Evolutionary conservation across 2,329 filamentous ascomycete genomes (phyloP).

Genomic region (Cadophora gregata): DNA sequence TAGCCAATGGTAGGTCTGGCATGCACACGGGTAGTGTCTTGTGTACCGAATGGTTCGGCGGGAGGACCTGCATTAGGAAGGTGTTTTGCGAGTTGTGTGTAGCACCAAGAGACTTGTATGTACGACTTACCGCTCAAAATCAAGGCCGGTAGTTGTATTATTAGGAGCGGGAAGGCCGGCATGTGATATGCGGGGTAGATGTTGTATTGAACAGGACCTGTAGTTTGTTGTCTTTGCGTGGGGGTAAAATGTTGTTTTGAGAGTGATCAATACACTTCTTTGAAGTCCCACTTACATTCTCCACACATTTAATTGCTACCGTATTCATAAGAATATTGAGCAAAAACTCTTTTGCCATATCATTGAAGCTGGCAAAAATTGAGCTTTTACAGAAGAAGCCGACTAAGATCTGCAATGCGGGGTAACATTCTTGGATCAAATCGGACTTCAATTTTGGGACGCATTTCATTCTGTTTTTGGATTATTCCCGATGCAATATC

Average conservation of each 20-base stretch:
- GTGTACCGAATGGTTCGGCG: slow-evolving; percentile 1
- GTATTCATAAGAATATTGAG: too few species aligned
- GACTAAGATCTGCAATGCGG: background rate
- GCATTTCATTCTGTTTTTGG: slow-evolving; percentile 1
- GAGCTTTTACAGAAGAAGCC: background rate
- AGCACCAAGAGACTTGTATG: background rate
- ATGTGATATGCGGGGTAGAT: slow-evolving; percentile 11
- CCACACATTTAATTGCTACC: too few species aligned
- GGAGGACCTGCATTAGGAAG: slow-evolving; percentile 11
- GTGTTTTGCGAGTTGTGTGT: background rate
- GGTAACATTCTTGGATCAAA: background rate
- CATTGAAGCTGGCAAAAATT: too few species aligned
- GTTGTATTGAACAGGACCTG: background rate
- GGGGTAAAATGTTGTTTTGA: background rate
- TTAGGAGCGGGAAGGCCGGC: background rate
- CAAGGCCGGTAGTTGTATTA: background rate
- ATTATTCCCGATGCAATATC: background rate
- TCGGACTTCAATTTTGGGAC: background rate
- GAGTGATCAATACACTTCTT: too few species aligned
- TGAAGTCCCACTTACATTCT: too few species aligned
- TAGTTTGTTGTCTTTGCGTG: background rate
- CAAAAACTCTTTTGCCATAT: too few species aligned
- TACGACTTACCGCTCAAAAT: too few species aligned
- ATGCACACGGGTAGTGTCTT: background rate
- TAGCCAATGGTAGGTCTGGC: background rate